phyloP scores from a whole-genome alignment of 768 basidiomycete species.

The Phlebiopsis gigantea region DNA sequence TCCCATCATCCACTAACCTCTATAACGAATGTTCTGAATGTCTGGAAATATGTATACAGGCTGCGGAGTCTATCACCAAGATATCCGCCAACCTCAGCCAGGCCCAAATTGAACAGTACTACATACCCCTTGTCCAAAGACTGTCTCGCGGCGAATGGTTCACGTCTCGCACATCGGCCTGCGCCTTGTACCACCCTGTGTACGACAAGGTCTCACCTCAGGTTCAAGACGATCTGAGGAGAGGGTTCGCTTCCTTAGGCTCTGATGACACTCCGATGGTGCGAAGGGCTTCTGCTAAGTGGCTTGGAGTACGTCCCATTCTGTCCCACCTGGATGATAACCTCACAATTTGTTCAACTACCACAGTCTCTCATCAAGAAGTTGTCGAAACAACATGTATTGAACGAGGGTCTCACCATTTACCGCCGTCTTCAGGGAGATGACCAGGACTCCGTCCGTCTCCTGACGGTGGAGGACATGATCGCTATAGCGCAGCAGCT shows the following conservation, averaged over 20 bases:
- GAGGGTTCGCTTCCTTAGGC: constrained; percentile 75
- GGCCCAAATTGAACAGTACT: constrained; percentile 79
- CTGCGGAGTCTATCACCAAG: constrained; percentile 93
- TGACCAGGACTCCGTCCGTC: constrained; percentile 96
- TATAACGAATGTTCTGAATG: background rate
- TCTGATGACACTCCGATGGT: constrained; percentile 99
- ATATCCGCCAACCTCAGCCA: constrained; percentile 74
- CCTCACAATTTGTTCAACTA: constrained; percentile 5
- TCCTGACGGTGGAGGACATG: constrained; percentile 92
- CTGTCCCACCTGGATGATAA: background rate
- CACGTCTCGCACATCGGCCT: constrained; percentile 93
- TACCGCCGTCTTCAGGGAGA: constrained; percentile 93
- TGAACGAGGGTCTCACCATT: constrained; percentile 84
- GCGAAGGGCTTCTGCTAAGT: constrained; percentile 90
- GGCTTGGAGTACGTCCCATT: constrained; percentile 80
- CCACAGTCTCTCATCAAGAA: constrained; percentile 74
- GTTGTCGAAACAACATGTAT: constrained; percentile 72
- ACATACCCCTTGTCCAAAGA: constrained; percentile 86
- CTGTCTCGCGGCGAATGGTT: constrained; percentile 97
- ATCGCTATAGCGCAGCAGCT: constrained; percentile 88
- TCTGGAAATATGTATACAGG: constrained; percentile 42
- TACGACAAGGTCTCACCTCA: constrained; percentile 72
- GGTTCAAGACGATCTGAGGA: constrained; percentile 84
- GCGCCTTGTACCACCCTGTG: constrained; percentile 87
- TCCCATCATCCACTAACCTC: background rate